Evolutionary conservation across 352 stramenopile genomes (phyloP).

Genomic region (Aphanomyces invadans): DNA sequence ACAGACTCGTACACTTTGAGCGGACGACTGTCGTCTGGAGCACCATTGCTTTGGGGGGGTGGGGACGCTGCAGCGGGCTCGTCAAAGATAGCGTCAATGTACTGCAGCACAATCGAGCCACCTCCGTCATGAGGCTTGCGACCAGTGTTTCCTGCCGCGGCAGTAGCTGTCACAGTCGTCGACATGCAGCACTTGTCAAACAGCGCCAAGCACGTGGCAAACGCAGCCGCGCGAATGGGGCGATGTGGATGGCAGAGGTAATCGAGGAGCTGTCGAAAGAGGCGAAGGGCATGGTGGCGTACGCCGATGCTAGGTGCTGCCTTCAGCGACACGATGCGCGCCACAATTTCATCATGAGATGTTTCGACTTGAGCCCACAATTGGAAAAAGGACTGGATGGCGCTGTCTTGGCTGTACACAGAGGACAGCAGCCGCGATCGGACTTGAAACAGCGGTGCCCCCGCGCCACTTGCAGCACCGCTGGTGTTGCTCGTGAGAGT

Average conservation of each 20-base stretch:
- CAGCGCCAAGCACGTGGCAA: background rate
- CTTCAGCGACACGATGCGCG: background rate
- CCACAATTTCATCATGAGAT: background rate
- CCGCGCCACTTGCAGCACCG: background rate
- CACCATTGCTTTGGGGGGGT: no score
- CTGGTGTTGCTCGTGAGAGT: background rate
- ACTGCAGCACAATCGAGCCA: background rate
- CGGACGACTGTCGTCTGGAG: background rate
- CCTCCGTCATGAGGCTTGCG: background rate
- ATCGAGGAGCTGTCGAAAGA: background rate
- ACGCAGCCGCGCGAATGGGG: background rate
- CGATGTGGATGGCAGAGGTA: background rate
- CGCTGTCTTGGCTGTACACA: slow-evolving; percentile 3
- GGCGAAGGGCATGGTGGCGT: background rate
- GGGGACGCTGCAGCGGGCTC: no score
- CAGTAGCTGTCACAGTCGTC: background rate
- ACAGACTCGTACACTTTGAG: slow-evolving; percentile 28
- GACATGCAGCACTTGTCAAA: slow-evolving; percentile 14
- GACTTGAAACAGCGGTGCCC: background rate
- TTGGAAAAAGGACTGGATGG: slow-evolving; percentile 1
- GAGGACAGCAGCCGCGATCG: slow-evolving; percentile 4
- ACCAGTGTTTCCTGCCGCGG: background rate
- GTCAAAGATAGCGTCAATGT: slow-evolving; percentile 13
- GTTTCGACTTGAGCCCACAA: background rate
- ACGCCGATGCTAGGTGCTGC: background rate